Evolutionary conservation across 352 stramenopile species (phyloP).

Genomic region (Phytopythium sindhum): DNA sequence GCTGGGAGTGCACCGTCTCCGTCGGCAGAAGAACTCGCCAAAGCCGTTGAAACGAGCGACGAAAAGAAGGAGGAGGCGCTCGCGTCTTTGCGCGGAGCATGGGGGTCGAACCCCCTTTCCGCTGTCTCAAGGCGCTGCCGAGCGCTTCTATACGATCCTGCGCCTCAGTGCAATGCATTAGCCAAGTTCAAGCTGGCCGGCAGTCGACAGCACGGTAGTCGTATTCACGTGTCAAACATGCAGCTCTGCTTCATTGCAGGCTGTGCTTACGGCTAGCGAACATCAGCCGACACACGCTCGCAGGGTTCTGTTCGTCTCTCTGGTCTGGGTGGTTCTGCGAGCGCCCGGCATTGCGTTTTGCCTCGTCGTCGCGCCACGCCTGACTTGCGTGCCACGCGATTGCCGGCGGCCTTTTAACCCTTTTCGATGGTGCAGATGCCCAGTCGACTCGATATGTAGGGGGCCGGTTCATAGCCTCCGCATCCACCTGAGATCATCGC

Average conservation of each 20-base stretch:
- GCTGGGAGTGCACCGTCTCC: too few relatives aligned
- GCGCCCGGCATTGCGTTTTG: slow-evolving; percentile 5
- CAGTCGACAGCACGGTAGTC: neutral
- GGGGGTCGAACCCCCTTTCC: too few relatives aligned
- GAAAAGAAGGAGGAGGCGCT: too few relatives aligned
- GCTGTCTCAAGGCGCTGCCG: neutral
- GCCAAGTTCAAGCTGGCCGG: neutral
- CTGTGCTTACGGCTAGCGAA: too few relatives aligned
- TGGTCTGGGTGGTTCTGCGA: neutral
- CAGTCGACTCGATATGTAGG: too few relatives aligned
- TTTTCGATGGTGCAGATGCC: slow-evolving; percentile 7
- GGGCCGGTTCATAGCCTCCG: too few relatives aligned
- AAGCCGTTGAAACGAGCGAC: too few relatives aligned
- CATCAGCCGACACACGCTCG: too few relatives aligned
- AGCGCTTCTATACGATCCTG: neutral
- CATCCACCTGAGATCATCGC: neutral
- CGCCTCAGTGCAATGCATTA: neutral
- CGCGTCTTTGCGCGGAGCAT: too few relatives aligned
- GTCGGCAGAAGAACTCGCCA: too few relatives aligned
- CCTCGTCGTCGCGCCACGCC: neutral
- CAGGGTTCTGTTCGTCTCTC: neutral
- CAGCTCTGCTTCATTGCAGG: too few relatives aligned
- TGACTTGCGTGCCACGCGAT: slow-evolving; percentile 5
- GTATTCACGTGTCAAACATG: neutral
- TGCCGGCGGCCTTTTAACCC: neutral